Percentiles rank a stretch among this genome's conserved stretches.
These are phyloP conservation scores for Exophiala mesophila DNA, from an alignment of 2,329 filamentous ascomycete species.

Conservation along the genomic window DNA sequence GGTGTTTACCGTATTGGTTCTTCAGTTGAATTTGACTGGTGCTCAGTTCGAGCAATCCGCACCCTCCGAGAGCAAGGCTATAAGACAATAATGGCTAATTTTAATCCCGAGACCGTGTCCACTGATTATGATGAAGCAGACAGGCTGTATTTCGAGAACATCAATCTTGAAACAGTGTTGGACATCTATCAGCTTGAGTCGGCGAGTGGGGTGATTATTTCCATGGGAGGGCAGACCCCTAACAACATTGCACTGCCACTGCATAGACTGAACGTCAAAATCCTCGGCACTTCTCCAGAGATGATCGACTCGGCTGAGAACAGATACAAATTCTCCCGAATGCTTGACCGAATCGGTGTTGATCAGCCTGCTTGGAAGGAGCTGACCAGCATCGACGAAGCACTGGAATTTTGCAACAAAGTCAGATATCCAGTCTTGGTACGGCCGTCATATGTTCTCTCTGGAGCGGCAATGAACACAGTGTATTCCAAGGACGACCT, in stretches of 20 bases:
- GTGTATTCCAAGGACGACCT: conserved; percentile 95
- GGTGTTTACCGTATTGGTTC: conserved; percentile 97
- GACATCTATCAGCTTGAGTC: conserved; percentile 90
- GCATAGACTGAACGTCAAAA: conserved; percentile 81
- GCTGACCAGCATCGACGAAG: conserved; percentile 88
- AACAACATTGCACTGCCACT: conserved; percentile 96
- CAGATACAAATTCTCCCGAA: conserved; percentile 96
- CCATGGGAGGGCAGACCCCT: conserved; percentile 94
- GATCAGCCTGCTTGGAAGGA: conserved; percentile 99
- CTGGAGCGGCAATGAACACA: conserved; percentile 98
- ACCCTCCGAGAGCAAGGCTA: conserved; percentile 76
- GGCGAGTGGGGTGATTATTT: conserved; percentile 79
- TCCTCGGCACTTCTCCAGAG: conserved; percentile 91
- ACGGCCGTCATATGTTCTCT: conserved; percentile 92
- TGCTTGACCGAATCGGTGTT: conserved; percentile 89
- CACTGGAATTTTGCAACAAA: conserved; percentile 76
- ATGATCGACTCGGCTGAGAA: conserved; percentile 99
- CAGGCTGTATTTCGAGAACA: conserved; percentile 92
- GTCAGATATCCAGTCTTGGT: conserved; percentile 93
- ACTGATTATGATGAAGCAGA: conserved; percentile 96
- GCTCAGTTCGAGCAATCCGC: conserved; percentile 87
- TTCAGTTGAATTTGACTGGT: conserved; percentile 99
- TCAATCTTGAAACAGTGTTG: conserved; percentile 81
- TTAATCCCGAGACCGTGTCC: conserved; percentile 82
- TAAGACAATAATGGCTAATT: conserved; percentile 95